phyloP scores from a whole-genome alignment of 2,329 filamentous ascomycete genomes.

The Pseudopyrenochaeta lycopersici region DNA sequence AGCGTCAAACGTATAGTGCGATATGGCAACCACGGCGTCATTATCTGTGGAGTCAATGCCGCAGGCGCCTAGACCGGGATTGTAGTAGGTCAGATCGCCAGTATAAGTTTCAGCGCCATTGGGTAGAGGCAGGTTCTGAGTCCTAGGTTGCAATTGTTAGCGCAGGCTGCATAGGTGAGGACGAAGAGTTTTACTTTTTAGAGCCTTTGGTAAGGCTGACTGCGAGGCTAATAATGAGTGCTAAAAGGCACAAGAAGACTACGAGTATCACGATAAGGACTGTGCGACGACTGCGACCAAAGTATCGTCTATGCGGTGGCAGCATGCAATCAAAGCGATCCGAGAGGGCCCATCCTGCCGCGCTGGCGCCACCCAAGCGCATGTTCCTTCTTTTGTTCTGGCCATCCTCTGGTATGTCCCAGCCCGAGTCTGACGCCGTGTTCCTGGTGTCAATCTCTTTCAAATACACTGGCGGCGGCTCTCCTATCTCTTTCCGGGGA shows the following conservation, averaged over 20 bases:
- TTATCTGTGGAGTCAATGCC: constrained; percentile 63
- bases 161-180: background rate
- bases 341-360: constrained; percentile 34
- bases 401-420: constrained; percentile 22
- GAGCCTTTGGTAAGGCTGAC: constrained; percentile 46
- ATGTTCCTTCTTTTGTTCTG: constrained; percentile 10
- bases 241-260: constrained; percentile 45
- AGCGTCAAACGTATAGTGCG: constrained; percentile 72
- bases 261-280: constrained; percentile 48
- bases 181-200: constrained; percentile 18
- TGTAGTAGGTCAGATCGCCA: constrained; percentile 76
- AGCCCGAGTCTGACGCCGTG: constrained; percentile 12
- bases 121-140: constrained; percentile 61
- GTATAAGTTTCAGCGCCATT: constrained; percentile 61
- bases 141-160: constrained; percentile 26
- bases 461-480: constrained; percentile 28
- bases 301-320: constrained; percentile 50
- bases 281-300: constrained; percentile 50
- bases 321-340: constrained; percentile 47
- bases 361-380: constrained; percentile 19
- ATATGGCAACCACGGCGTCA: constrained; percentile 73
- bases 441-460: constrained; percentile 15
- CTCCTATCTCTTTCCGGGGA: constrained; percentile 31
- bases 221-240: constrained; percentile 54
- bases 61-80: constrained; percentile 73